These are phyloP conservation scores for Erucastrum elatum DNA, from an alignment of 345 rosid species.

Conservation along the genomic window DNA sequence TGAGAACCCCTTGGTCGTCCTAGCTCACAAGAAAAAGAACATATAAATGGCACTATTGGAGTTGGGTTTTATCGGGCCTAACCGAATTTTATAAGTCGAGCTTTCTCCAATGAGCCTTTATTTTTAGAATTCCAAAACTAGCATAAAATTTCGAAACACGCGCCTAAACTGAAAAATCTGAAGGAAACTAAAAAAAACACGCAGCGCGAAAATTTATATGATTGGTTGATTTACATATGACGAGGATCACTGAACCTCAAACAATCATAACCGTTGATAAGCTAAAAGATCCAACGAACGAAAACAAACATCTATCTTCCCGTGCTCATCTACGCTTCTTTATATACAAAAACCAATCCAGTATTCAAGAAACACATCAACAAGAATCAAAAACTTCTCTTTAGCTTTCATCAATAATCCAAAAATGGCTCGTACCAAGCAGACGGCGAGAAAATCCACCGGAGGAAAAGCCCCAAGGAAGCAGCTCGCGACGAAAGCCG, in stretches of 20 bases:
- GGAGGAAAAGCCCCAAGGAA: conserved; percentile 68
- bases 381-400: neutral
- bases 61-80: no score
- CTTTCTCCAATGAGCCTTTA: neutral
- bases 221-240: neutral
- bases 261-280: neutral
- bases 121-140: neutral
- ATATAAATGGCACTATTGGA: no score
- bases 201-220: neutral
- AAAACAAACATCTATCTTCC: neutral
- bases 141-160: neutral
- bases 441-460: conserved; percentile 61
- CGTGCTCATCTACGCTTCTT: neutral
- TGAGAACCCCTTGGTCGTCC: no score
- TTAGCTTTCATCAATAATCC: neutral
- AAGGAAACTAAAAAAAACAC: no score
- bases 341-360: neutral
- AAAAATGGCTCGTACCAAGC: conserved; percentile 73
- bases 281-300: neutral
- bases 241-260: neutral
- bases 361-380: neutral
- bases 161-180: neutral
- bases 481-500: conserved; percentile 66
- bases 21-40: no score
- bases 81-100: neutral